phyloP scores from a whole-genome alignment of 164 flowering plant species.

The Tetracentron sinense region DNA sequence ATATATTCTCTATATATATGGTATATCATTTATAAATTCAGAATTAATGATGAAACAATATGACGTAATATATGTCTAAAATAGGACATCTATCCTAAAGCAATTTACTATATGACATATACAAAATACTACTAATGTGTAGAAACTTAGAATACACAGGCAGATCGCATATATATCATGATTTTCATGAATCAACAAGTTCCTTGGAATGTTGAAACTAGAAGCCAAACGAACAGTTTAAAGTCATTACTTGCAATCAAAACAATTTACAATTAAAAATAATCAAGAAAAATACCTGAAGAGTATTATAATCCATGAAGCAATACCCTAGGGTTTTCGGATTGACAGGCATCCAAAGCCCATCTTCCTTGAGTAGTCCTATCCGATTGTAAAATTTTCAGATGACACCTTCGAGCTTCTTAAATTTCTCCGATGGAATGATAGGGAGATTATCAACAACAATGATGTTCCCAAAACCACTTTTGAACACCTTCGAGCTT shows the following conservation, averaged over 20 bases:
- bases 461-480: conserved; percentile 62
- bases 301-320: conserved; percentile 80
- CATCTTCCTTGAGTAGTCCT: conserved; percentile 76
- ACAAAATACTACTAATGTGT: no score
- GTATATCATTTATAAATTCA: no score
- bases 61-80: no score
- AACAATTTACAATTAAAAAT: no score
- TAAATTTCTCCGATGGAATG: conserved; percentile 77
- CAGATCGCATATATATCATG: no score
- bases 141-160: no score
- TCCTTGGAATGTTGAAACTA: no score
- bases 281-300: conserved; percentile 48
- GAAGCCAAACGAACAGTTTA: background rate
- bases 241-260: background rate
- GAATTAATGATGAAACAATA: no score
- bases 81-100: no score
- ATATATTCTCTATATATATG: no score
- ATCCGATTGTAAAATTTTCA: conserved; percentile 78
- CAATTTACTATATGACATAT: no score
- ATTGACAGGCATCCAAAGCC: conserved; percentile 84
- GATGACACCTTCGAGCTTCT: conserved; percentile 80
- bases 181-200: no score
- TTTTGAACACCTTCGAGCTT: conserved; percentile 68
- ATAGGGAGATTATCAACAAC: conserved; percentile 86
- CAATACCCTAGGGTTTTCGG: conserved; percentile 75